phyloP scores from a whole-genome alignment of 805 yeast genomes.

The Candida alai region DNA sequence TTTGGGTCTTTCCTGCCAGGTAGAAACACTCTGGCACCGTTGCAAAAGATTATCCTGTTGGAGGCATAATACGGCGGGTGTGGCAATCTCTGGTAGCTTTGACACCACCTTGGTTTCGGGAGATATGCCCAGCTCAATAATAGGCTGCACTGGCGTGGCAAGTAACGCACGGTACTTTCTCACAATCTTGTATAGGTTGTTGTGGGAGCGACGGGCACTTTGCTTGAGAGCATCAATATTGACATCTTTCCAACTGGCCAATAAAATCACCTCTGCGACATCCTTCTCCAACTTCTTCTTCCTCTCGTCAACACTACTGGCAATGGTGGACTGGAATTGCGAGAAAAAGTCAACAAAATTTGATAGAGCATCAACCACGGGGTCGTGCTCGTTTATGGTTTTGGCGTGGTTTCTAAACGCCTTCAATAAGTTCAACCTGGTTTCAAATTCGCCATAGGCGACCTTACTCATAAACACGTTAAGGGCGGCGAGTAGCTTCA shows the following conservation, averaged over 20 bases:
- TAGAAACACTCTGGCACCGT: constrained; percentile 31
- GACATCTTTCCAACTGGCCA: constrained; percentile 97
- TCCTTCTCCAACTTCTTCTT: constrained; percentile 69
- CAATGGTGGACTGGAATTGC: constrained; percentile 57
- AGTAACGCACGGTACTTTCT: constrained; percentile 73
- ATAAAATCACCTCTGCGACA: constrained; percentile 73
- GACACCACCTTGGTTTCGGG: constrained; percentile 9
- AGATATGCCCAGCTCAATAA: constrained; percentile 59
- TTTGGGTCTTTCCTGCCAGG: constrained; percentile 56
- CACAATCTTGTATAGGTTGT: constrained; percentile 74
- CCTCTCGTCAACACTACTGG: constrained; percentile 38
- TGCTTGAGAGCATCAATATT: constrained; percentile 91
- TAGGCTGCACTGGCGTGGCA: constrained; percentile 43
- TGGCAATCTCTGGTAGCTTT: not conserved
- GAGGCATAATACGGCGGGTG: constrained; percentile 7
- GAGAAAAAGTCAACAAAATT: constrained; percentile 62
- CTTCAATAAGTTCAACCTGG: constrained; percentile 55
- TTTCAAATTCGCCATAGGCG: constrained; percentile 66
- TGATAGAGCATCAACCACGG: constrained; percentile 38
- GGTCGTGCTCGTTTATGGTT: constrained; percentile 20
- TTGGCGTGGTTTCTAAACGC: constrained; percentile 61
- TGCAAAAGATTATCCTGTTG: constrained; percentile 7
- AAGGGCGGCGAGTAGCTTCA: constrained; percentile 49
- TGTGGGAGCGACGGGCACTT: constrained; percentile 88
- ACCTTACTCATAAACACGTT: constrained; percentile 74